phyloP scores from a whole-genome alignment of 1,284 basidiomycete species.

The Ceratobasidium sp. region DNA sequence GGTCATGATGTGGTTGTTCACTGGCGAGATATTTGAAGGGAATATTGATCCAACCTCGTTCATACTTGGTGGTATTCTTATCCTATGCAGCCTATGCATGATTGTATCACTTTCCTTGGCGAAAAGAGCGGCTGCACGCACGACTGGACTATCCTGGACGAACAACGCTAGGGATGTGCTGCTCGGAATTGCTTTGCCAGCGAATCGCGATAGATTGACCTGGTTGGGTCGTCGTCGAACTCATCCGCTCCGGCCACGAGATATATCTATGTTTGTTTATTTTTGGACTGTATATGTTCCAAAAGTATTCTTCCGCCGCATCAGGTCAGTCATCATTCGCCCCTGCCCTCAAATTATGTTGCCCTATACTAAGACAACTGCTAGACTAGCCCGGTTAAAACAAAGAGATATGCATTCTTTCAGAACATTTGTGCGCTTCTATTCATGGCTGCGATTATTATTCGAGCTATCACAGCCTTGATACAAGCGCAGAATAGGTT shows the following conservation, averaged over 20 bases:
- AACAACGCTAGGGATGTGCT: slow-evolving; percentile 5
- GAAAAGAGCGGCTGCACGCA: not conserved
- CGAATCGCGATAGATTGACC: not conserved
- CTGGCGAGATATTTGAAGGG: not conserved
- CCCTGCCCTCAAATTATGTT: no score
- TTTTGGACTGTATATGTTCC: not conserved
- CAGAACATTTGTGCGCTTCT: slow-evolving; percentile 10
- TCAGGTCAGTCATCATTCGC: not conserved
- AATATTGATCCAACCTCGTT: not conserved
- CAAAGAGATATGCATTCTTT: slow-evolving; percentile 15
- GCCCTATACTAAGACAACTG: no score
- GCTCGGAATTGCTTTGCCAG: not conserved
- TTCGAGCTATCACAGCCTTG: not conserved
- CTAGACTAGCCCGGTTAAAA: slow-evolving; percentile 21
- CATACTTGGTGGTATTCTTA: not conserved
- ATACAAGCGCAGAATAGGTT: slow-evolving; percentile 11
- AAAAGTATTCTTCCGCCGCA: not conserved
- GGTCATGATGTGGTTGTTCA: not conserved
- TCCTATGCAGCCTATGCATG: not conserved
- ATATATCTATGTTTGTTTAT: not conserved
- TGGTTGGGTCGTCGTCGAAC: not conserved
- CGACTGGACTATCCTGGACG: not conserved
- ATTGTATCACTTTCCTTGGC: not conserved
- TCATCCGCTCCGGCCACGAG: not conserved
- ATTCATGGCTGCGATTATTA: not conserved